phyloP scores from a whole-genome alignment of 352 stramenopile species.

The Vaucheria bursata region DNA sequence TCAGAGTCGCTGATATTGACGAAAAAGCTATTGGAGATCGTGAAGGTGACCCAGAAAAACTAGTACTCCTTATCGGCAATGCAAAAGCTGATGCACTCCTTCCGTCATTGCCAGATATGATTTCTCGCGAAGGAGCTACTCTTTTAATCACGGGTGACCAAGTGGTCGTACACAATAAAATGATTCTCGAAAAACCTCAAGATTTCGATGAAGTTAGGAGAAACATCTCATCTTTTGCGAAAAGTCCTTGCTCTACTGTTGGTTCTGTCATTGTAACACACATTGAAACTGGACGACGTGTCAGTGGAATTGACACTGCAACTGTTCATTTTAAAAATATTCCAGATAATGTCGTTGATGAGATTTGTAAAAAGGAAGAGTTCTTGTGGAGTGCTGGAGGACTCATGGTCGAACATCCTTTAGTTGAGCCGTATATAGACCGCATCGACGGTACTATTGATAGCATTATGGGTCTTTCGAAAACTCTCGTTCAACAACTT shows the following conservation, averaged over 20 bases:
- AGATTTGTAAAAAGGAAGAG: constrained; percentile 27
- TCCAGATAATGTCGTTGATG: constrained; percentile 34
- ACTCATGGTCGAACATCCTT: constrained; percentile 50
- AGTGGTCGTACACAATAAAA: constrained; percentile 44
- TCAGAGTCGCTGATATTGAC: constrained; percentile 46
- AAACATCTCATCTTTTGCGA: constrained; percentile 36
- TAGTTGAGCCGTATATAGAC: constrained; percentile 41
- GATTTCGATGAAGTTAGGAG: constrained; percentile 32
- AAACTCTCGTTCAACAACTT: constrained; percentile 26
- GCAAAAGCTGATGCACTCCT: constrained; percentile 47
- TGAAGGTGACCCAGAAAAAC: constrained; percentile 26
- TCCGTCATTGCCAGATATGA: constrained; percentile 7
- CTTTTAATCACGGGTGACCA: constrained; percentile 48
- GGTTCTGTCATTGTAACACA: constrained; percentile 42
- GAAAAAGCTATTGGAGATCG: constrained; percentile 49
- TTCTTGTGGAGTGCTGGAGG: constrained; percentile 46
- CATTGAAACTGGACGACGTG: constrained; percentile 16
- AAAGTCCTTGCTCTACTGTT: constrained; percentile 35
- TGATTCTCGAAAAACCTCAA: constrained; percentile 46
- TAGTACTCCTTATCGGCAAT: constrained; percentile 34
- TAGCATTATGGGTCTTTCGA: constrained; percentile 49
- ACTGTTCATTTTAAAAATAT: constrained; percentile 37
- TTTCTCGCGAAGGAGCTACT: constrained; percentile 3
- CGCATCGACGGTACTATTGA: constrained; percentile 44
- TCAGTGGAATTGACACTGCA: constrained; percentile 33